A percentile compares a stretch with the other conserved stretches of the same genome.
Conservation (phyloP, 371 early-diverging fungal species). For the Haplosporangium sp. region DNA sequence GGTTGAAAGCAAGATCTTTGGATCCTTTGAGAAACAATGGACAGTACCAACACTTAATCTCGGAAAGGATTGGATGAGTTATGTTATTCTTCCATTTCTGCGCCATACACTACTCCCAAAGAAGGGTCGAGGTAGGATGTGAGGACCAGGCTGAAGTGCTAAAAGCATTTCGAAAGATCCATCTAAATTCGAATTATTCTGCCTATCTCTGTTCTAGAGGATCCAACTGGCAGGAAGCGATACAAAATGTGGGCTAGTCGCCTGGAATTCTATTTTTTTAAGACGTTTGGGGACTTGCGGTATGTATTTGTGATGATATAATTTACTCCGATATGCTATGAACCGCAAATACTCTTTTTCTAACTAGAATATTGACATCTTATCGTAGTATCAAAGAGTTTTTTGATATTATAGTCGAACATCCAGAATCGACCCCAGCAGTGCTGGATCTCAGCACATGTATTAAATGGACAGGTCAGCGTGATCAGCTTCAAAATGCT, state of each 20-base stretch:
- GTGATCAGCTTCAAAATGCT: constrained; percentile 39
- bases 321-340: too few relatives aligned
- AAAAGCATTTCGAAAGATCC: background rate
- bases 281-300: constrained; percentile 55
- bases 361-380: too few relatives aligned
- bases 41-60: constrained; percentile 24
- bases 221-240: constrained; percentile 23
- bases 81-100: constrained; percentile 41
- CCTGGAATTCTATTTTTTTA: constrained; percentile 54
- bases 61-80: constrained; percentile 49
- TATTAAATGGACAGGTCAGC: constrained; percentile 50
- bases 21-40: constrained; percentile 28
- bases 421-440: constrained; percentile 65
- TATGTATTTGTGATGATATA: background rate
- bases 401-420: constrained; percentile 74
- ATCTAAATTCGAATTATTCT: background rate
- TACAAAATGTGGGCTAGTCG: constrained; percentile 49
- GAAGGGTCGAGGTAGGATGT: constrained; percentile 20
- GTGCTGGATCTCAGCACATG: constrained; percentile 61
- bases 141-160: background rate
- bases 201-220: background rate
- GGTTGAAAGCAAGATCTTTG: constrained; percentile 36
- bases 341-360: too few relatives aligned
- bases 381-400: constrained; percentile 62
- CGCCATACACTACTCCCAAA: constrained; percentile 35